These are phyloP conservation scores for Trichosanthes cucumerina DNA, from an alignment of 306 rosid genomes.

Conservation along the genomic window DNA sequence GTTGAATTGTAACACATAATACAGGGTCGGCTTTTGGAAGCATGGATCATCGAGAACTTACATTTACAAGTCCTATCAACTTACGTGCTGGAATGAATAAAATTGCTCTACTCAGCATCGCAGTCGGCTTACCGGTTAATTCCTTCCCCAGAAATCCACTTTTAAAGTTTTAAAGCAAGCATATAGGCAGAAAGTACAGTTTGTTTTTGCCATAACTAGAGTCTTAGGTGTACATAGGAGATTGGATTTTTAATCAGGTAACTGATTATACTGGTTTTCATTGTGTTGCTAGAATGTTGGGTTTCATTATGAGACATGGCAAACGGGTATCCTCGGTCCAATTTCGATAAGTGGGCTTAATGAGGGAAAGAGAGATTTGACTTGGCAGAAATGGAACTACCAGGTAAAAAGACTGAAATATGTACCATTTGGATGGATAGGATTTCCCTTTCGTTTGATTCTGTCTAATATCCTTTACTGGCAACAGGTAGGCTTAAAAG, in stretches of 20 bases:
- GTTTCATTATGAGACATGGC: constrained; percentile 66
- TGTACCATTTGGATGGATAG: background rate
- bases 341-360: constrained; percentile 67
- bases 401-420: constrained; percentile 36
- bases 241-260: background rate
- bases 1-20: constrained; percentile 5
- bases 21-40: constrained; percentile 85
- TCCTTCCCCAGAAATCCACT: constrained; percentile 13
- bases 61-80: constrained; percentile 52
- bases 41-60: constrained; percentile 51
- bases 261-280: background rate
- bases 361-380: constrained; percentile 52
- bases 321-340: constrained; percentile 72
- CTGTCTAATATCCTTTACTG: background rate
- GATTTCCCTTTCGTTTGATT: background rate
- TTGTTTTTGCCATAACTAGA: background rate
- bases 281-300: constrained; percentile 58
- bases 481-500: constrained; percentile 74
- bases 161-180: background rate
- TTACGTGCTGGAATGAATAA: constrained; percentile 63
- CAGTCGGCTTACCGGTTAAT: constrained; percentile 88
- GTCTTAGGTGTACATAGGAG: background rate
- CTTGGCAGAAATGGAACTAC: constrained; percentile 78
- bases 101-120: constrained; percentile 78
- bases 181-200: background rate